Evolutionary conservation across 1,139 yeast genomes (phyloP).

Genomic region (Yamadazyma sp.): DNA sequence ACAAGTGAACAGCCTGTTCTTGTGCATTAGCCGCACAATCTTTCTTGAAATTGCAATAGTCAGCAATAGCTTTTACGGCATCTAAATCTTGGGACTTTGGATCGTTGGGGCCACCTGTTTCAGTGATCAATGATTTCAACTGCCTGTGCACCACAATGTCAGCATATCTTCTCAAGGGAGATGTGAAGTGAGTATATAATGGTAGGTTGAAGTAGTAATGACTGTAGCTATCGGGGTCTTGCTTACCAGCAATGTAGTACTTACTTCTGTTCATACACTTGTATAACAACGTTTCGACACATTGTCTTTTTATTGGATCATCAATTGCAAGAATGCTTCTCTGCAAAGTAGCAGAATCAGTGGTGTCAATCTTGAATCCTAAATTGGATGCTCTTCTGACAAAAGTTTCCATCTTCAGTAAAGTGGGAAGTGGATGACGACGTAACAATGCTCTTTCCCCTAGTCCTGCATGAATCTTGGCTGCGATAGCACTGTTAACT

Average conservation of each 20-base stretch:
- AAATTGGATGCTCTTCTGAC: slow-evolving; percentile 66
- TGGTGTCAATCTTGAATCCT: slow-evolving; percentile 71
- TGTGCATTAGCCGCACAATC: slow-evolving; percentile 94
- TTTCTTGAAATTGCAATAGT: slow-evolving; percentile 91
- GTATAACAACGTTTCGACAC: slow-evolving; percentile 75
- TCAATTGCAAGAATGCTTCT: slow-evolving; percentile 66
- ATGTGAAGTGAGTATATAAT: slow-evolving; percentile 87
- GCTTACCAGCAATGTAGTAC: slow-evolving; percentile 85
- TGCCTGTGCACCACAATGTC: slow-evolving; percentile 93
- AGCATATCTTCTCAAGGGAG: slow-evolving; percentile 89
- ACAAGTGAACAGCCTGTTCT: slow-evolving; percentile 88
- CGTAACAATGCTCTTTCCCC: slow-evolving; percentile 85
- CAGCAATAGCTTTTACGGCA: slow-evolving; percentile 76
- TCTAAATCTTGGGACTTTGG: slow-evolving; percentile 51
- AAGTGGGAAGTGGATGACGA: slow-evolving; percentile 83
- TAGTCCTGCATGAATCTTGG: slow-evolving; percentile 67
- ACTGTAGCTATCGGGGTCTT: slow-evolving; percentile 73
- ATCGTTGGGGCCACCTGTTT: slow-evolving; percentile 13
- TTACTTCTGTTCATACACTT: slow-evolving; percentile 86
- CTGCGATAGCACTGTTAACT: slow-evolving; percentile 86
- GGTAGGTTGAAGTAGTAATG: slow-evolving; percentile 85
- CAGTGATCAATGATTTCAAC: slow-evolving; percentile 62
- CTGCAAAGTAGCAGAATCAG: slow-evolving; percentile 71
- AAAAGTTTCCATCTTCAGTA: slow-evolving; percentile 79
- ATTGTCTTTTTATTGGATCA: slow-evolving; percentile 65